Conservation (phyloP, 306 rosid species). For the Corylus americana region DNA sequence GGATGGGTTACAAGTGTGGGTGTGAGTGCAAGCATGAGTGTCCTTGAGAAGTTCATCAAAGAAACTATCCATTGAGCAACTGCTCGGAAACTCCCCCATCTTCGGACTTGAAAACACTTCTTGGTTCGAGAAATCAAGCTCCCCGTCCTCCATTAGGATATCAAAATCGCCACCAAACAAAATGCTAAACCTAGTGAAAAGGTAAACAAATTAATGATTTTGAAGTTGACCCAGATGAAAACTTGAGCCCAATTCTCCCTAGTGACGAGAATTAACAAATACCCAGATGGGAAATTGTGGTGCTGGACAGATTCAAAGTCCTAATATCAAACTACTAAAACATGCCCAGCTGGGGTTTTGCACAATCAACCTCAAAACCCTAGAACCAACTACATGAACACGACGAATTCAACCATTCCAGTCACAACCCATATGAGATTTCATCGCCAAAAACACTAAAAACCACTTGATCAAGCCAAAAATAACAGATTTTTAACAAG, state of each 20-base stretch:
- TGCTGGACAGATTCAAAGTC: slow-evolving; percentile 12
- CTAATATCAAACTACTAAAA: not conserved
- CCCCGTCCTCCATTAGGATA: slow-evolving; percentile 84
- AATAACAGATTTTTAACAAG: not conserved
- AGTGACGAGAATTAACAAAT: not conserved
- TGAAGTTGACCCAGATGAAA: slow-evolving; percentile 7
- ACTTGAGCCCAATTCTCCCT: not conserved
- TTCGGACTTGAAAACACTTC: slow-evolving; percentile 68
- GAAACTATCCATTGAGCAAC: slow-evolving; percentile 84
- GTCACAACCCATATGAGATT: not conserved
- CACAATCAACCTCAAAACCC: not conserved
- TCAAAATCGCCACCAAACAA: slow-evolving; percentile 14
- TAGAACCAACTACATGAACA: not conserved
- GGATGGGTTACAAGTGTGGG: slow-evolving; percentile 98
- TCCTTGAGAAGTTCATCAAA: slow-evolving; percentile 80
- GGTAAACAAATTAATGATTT: not conserved
- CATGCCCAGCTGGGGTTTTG: not conserved
- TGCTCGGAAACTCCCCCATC: slow-evolving; percentile 62
- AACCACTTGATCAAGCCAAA: slow-evolving; percentile 5
- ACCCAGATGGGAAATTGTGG: slow-evolving; percentile 13
- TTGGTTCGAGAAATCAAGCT: slow-evolving; percentile 75
- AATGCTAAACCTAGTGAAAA: slow-evolving; percentile 13
- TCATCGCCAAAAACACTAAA: not conserved
- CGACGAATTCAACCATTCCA: not conserved
- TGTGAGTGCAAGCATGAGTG: slow-evolving; percentile 83